A percentile compares a stretch with the other conserved stretches of the same genome.
phyloP scores from a whole-genome alignment of 2,329 filamentous ascomycete species.

The Botryotinia narcissicola region DNA sequence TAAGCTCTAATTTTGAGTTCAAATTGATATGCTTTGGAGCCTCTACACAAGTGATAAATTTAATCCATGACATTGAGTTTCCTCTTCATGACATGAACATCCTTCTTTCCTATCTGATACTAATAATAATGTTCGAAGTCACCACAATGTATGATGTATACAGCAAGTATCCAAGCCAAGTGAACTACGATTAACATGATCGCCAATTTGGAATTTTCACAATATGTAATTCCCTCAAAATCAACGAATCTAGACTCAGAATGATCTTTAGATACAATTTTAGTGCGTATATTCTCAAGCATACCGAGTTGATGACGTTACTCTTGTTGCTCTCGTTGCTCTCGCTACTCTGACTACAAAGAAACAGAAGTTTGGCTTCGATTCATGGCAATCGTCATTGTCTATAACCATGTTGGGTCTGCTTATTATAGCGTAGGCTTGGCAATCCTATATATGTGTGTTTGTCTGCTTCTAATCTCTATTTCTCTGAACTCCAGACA shows the following conservation, averaged over 20 bases:
- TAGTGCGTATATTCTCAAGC: neutral
- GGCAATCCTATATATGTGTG: neutral
- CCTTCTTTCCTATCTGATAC: neutral
- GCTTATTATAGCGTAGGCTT: neutral
- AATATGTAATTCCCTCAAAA: neutral
- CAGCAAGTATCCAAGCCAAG: neutral
- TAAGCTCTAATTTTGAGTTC: neutral
- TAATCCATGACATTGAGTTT: neutral
- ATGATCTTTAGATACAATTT: neutral
- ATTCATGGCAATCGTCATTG: neutral
- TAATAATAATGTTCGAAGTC: neutral
- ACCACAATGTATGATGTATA: neutral
- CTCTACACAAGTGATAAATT: neutral
- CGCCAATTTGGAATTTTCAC: too few relatives aligned
- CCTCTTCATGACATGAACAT: neutral
- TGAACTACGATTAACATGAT: neutral
- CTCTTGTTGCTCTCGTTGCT: too few relatives aligned
- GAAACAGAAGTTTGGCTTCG: neutral
- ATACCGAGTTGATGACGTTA: neutral
- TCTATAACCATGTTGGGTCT: neutral
- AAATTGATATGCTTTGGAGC: neutral
- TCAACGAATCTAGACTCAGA: neutral
- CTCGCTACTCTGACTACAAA: neutral
- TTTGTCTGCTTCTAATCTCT: neutral
- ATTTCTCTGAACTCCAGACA: too few relatives aligned